Evolutionary conservation across 805 yeast genomes (phyloP), one percentile per base, ranked within the genome.

Genomic region (Candida gorgasii): DNA sequence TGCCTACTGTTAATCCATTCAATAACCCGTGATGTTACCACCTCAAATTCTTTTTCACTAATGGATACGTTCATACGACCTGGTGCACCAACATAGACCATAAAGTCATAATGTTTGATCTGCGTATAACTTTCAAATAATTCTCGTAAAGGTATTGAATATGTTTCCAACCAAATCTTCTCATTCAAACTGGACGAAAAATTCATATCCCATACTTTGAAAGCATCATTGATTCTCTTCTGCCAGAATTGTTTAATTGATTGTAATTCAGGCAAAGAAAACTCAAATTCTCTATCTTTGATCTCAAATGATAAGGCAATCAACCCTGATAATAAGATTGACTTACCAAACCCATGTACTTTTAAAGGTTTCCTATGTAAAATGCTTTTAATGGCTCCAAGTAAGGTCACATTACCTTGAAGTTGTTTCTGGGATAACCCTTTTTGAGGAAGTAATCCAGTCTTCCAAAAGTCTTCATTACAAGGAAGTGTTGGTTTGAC

Each of bases 1-100:
- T 64, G 69, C 8, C 59, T 43, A 5, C 73, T 65, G 7, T 55
- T 56, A 1, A 80, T 67, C 80, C 86, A 79, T 39, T 73, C 78
- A 24, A 67, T 61, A 16, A 84, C 73, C 48, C 81, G 67, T 9
- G 63, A 61, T 28, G 69, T 65, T 9, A 76, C 78, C 4, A 70
- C 63, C 19, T 71, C 73, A 45, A 76, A 70, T 45, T 78, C 82
- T 2, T 45, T 46, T 17, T 45, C 51, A 18, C 41, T 48, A 15
- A 53, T 45, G 12, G 43, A 39, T 8, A 82, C 87, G 52, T 78
- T 84, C 63, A 58, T 57, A 34, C 63, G 41, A 11, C 54, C 54
- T 5, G 61, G 59, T 8, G 63, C 62, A 2, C 63, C 63, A 13
- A 59, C 62, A 36, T 54, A 58, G 8, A 58, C 55, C 45, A 57